Evolutionary conservation across 495 filamentous ascomycete genomes (phyloP).

Genomic region (Aspergillus indologenus): DNA sequence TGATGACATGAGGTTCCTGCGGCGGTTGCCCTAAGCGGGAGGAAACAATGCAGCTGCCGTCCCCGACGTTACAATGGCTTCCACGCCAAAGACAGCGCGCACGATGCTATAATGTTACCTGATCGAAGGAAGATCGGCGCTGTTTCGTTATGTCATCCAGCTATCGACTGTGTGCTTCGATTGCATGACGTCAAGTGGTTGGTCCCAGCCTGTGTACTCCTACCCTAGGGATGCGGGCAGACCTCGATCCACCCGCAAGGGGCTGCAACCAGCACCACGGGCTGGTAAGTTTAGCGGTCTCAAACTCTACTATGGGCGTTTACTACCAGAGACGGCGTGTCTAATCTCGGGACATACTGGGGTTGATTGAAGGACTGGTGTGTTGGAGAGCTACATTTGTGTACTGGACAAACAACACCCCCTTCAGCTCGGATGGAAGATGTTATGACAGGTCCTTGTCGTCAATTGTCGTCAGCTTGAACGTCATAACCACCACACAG

Average conservation of each 20-base stretch:
- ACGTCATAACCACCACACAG: not conserved
- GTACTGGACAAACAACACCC: not conserved
- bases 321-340: not conserved
- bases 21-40: not conserved
- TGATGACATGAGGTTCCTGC: not conserved
- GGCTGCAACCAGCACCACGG: not conserved
- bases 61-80: not conserved
- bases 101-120: not conserved
- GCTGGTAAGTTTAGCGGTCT: not conserved
- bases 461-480: not conserved
- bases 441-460: not conserved
- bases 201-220: not conserved
- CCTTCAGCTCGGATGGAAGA: not conserved
- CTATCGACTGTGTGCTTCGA: not conserved
- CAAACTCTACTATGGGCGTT: not conserved
- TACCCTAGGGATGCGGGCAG: not conserved
- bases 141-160: not conserved
- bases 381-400: not conserved
- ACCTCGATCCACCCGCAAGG: not conserved
- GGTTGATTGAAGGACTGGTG: not conserved
- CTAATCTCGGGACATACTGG: no score
- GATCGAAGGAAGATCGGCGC: not conserved
- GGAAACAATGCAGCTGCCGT: not conserved
- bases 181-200: not conserved
- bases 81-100: not conserved